Evolutionary conservation across 2,329 filamentous ascomycete species (phyloP), one percentile per base, ranked within the genome.

Genomic region (Chrysoporthe cubensis): DNA sequence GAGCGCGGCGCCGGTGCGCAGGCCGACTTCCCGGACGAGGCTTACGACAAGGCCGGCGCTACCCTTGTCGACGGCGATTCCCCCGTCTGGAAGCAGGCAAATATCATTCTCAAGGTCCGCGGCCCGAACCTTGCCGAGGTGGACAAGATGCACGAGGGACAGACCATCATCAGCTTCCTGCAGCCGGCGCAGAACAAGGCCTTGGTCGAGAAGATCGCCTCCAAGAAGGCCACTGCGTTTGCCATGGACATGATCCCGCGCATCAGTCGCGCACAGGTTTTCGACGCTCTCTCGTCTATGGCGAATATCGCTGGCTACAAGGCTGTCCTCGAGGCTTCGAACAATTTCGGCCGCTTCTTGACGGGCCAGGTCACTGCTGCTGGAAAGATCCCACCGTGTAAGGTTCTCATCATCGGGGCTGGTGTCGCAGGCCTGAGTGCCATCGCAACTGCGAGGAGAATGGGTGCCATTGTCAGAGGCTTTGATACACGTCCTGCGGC

Each of bases 221-320:
- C 84, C 48, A 87, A 88, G 61, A 90, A 90, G 40, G 88, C 90
- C 1, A 96, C 92, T 0, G 82, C 88, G 18, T 96, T 97, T 76
- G 93, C 94, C 32, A 97, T 97, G 93, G 94, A 97, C 76, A 91
- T 94, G 88, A 91, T 97, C 64, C 94, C 94, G 18, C 89, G 94
- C 52, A 97, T 97, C 73, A 96, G 93, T 1, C 88, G 94, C 59
- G 93, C 94, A 1, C 94, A 97, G 76, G 89, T 92, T 0, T 97
- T 96, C 74, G 93, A 97, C 79, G 93, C 93, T 0, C 83, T 97
- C 66, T 94, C 92, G 77, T 96, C 92, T 11, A 97, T 97, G 94
- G 93, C 94, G 69, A 97, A 97, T 74, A 97, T 97, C 80, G 92
- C 93, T 32, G 94, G 94, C 0, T 97, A 97, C 81, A 97, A 96